Conservation (phyloP, 257 asterid species). For the Phtheirospermum japonicum region DNA sequence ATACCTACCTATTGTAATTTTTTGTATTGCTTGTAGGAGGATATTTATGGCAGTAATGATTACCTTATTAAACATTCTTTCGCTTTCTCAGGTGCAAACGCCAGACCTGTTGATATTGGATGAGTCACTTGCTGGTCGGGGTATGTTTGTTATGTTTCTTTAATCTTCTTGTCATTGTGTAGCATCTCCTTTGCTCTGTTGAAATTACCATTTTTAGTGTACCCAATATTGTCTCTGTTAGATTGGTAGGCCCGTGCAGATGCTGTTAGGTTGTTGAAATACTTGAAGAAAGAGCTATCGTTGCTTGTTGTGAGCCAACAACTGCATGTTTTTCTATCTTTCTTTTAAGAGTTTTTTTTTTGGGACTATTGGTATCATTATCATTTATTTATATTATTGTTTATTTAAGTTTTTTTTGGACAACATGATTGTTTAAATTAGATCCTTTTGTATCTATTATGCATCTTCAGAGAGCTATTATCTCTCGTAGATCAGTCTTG, state of each 20-base stretch:
- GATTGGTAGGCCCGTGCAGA: slow-evolving; percentile 99
- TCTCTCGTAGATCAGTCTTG: slow-evolving; percentile 81
- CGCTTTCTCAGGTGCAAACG: slow-evolving; percentile 69
- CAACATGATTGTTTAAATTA: too few species aligned
- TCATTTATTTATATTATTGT: neutral
- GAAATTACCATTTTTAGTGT: neutral
- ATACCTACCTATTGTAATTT: slow-evolving; percentile 13
- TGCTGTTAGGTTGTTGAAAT: slow-evolving; percentile 69
- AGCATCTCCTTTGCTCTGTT: slow-evolving; percentile 13
- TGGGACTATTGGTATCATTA: slow-evolving; percentile 12
- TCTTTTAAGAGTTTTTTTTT: slow-evolving; percentile 1
- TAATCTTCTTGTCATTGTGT: slow-evolving; percentile 2
- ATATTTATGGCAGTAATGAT: slow-evolving; percentile 21
- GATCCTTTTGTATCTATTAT: too few species aligned
- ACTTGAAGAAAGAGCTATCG: slow-evolving; percentile 74
- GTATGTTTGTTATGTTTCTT: slow-evolving; percentile 38
- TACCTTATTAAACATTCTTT: slow-evolving; percentile 28
- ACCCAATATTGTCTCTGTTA: slow-evolving; percentile 27
- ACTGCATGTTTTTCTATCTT: slow-evolving; percentile 23
- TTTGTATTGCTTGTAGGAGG: slow-evolving; percentile 18
- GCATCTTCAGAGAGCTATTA: slow-evolving; percentile 67
- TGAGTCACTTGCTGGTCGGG: slow-evolving; percentile 99
- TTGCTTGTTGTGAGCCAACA: slow-evolving; percentile 85
- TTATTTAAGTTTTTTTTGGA: neutral
- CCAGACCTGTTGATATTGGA: slow-evolving; percentile 83